Conservation (phyloP, 2,329 filamentous ascomycete species). For the Neonectria magnoliae region DNA sequence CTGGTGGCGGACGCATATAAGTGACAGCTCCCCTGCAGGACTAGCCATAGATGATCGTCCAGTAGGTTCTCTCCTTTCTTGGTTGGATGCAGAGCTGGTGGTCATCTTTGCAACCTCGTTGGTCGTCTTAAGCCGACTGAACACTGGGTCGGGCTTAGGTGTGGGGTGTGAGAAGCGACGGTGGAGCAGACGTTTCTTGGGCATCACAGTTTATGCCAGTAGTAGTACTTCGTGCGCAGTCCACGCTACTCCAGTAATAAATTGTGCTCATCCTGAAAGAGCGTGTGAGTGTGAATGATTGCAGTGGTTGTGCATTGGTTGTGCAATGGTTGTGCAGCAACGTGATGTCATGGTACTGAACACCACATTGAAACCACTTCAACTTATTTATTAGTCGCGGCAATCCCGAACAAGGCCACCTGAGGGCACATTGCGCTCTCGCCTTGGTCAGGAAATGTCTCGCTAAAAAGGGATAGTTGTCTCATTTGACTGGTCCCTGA, state of each 20-base stretch:
- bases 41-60: neutral
- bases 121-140: neutral
- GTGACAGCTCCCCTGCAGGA: slow-evolving; percentile 40
- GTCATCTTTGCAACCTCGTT: neutral
- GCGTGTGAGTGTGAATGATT: neutral
- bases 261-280: neutral
- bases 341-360: slow-evolving; percentile 12
- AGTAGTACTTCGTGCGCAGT: no score
- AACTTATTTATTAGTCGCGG: neutral
- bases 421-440: neutral
- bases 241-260: neutral
- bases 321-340: neutral
- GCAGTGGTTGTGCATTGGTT: neutral
- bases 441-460: slow-evolving; percentile 15
- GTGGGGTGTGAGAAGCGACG: neutral
- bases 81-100: neutral
- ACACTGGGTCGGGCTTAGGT: neutral
- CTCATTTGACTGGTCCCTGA: neutral
- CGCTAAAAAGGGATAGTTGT: neutral
- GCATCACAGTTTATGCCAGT: neutral
- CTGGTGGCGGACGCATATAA: slow-evolving; percentile 16
- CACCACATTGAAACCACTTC: slow-evolving; percentile 7
- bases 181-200: neutral
- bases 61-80: neutral
- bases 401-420: slow-evolving; percentile 7